phyloP scores from a whole-genome alignment of 495 filamentous ascomycete genomes.

The Penicillium waksmanii region DNA sequence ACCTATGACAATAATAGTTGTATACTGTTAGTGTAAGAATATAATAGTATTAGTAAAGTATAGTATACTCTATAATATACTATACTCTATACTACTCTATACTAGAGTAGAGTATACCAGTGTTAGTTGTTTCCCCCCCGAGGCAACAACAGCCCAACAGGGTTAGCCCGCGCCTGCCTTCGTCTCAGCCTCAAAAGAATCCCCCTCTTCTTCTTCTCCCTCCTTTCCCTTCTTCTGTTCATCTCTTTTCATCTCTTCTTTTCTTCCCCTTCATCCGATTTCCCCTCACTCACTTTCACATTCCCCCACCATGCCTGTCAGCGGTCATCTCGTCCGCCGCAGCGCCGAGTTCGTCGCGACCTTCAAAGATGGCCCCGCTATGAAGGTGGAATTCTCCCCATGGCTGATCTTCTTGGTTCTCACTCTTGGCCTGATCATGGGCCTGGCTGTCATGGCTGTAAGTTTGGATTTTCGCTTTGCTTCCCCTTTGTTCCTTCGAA shows the following conservation, averaged over 20 bases:
- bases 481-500: not conserved
- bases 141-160: not conserved
- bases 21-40: too few species aligned
- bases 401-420: constrained; percentile 19
- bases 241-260: constrained; percentile 10
- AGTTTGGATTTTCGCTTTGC: not conserved
- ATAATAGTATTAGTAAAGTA: not conserved
- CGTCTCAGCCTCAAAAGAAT: constrained; percentile 1
- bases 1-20: too few species aligned
- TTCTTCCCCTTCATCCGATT: constrained; percentile 8
- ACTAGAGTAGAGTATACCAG: too few species aligned
- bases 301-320: constrained; percentile 25
- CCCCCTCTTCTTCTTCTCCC: not conserved
- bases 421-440: constrained; percentile 20
- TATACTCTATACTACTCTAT: not conserved
- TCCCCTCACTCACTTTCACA: constrained; percentile 1
- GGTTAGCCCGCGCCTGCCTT: constrained; percentile 8
- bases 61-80: not conserved
- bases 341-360: constrained; percentile 30
- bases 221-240: constrained; percentile 12
- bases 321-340: constrained; percentile 32
- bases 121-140: too few species aligned
- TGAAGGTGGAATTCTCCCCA: constrained; percentile 24
- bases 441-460: constrained; percentile 25
- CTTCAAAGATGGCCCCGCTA: constrained; percentile 22